Evolutionary conservation across 768 basidiomycete genomes (phyloP), one percentile per base, ranked within the genome.

Genomic region (Boletus tomentosulus): DNA sequence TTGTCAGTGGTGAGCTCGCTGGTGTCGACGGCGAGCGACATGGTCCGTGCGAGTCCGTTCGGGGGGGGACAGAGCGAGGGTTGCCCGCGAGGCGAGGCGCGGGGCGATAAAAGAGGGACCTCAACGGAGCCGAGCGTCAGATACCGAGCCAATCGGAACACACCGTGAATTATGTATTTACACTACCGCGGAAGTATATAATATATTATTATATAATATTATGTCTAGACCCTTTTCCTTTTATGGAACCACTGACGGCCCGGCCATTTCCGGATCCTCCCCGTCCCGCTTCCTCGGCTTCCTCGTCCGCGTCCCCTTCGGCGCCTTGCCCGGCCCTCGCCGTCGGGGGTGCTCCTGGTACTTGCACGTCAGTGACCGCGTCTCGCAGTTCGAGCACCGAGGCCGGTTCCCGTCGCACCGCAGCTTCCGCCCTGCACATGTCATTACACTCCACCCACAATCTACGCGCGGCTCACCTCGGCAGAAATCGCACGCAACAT

Each of bases 401-500:
- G 88, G 89, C 57, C 73, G 77, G 2, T 69, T 74, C 3, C 87
- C 87, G 63, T 87, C 84, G 71, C 89, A 91, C 25, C 81, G 77
- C 53, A 91, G 79, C 68, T 91, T 91, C 51, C 88, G 82, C 42
- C 78, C 88, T 91, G 60, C 43, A 39, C 45, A 24, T 22, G n/a
- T 31, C 9, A 39, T 33, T 30, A 46, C n/a, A 27, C 4, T 30
- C 27, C n/a, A 12, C 25, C 25, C 28, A 6, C 37, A 39, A 38
- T 37, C 49, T 42, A 48, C 28, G 13, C 15, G 10, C 48, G 25
- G 63, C 78, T 73, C 59, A 84, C 88, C 78, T 78, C 88, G 77
- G 73, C 88, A 91, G 67, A 89, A 89, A 69, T 86, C 75, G 72
- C 88, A 91, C 54, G 88, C 88, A 34, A 89, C 61, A 43, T 70